Evolutionary conservation across 495 filamentous ascomycete species (phyloP), one percentile per base, ranked within the genome.

Genomic region (Neurospora sp.): DNA sequence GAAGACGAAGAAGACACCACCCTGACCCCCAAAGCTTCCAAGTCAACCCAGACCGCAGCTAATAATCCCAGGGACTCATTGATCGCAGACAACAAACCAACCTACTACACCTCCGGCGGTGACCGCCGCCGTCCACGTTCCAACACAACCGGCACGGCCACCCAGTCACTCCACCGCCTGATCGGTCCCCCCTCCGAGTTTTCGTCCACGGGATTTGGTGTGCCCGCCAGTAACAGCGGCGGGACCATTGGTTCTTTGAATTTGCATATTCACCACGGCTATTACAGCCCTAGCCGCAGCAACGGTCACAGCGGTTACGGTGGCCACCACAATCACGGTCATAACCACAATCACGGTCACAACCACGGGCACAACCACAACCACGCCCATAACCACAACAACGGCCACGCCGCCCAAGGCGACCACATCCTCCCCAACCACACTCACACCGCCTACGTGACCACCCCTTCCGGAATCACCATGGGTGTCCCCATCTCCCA

Each of bases 401-500:
- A 45, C 20, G 45, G 1, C 45, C 45, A 14, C 10, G 35, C 35
- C 35, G 35, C 35, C 35, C 35, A 37, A 37, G 20, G 42, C 8
- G 42, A 45, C 8, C 42, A 8, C 18, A 3, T 44, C 1, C 42
- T 44, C 0, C 42, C 42, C 2, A 44, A 3, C 18, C 42, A 45
- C 7, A 44, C 0, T 37, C 35, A 7, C 35, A 37, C 35, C 6
- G 35, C 35, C 35, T 7, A 37, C 35, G 4, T 37, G 35, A 37
- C 35, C 4, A 37, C 4, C 4, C 35, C 35, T 5, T 5, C 35
- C 6, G 35, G 35, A 37, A 6, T 37, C 35, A 37, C 5, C 35
- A 37, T 37, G 35, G 35, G 53, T 6, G 53, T 70, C 20, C 20
- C 59, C 16, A 44, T 20, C 27, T 76, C 78, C 2, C 70, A 72